These are phyloP conservation scores for Singerocomus inundabilis DNA, from an alignment of 1,284 basidiomycete species.

Conservation along the genomic window DNA sequence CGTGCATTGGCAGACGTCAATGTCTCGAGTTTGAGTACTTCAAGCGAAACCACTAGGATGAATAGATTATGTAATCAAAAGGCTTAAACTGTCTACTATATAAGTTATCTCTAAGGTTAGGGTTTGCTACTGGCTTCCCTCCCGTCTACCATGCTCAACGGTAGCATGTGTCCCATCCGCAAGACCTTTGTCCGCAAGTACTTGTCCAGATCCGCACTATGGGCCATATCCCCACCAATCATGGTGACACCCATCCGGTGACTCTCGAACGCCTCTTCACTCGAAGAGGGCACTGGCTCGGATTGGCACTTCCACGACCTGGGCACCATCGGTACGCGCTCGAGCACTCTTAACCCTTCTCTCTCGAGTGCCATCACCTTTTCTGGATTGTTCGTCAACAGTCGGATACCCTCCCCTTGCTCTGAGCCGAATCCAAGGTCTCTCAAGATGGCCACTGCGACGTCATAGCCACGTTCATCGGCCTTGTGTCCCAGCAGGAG, in stretches of 20 bases:
- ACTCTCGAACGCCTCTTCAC: constrained; percentile 38
- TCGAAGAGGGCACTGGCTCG: constrained; percentile 18
- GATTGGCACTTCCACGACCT: constrained; percentile 68
- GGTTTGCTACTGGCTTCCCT: constrained; percentile 1
- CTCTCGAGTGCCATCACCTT: constrained; percentile 87
- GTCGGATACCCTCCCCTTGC: constrained; percentile 61
- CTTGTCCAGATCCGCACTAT: constrained; percentile 89
- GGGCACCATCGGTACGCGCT: constrained; percentile 94
- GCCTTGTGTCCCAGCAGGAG: constrained; percentile 92
- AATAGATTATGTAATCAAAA: constrained; percentile 24
- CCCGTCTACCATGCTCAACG: constrained; percentile 45
- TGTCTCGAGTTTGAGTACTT: too few species aligned
- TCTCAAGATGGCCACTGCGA: constrained; percentile 86
- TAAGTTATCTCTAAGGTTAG: background rate
- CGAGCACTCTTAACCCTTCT: constrained; percentile 80
- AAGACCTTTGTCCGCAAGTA: constrained; percentile 95
- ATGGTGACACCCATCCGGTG: constrained; percentile 74
- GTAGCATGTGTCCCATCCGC: constrained; percentile 94
- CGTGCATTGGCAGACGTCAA: constrained; percentile 41
- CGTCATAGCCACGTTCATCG: constrained; percentile 91
- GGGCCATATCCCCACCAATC: constrained; percentile 78
- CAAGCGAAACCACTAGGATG: too few species aligned
- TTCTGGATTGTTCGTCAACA: constrained; percentile 98
- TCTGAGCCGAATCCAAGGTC: constrained; percentile 79
- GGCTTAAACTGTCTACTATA: background rate